Evolutionary conservation across 331 rosid species (phyloP).

Genomic region (Erythrophleum ivorense): DNA sequence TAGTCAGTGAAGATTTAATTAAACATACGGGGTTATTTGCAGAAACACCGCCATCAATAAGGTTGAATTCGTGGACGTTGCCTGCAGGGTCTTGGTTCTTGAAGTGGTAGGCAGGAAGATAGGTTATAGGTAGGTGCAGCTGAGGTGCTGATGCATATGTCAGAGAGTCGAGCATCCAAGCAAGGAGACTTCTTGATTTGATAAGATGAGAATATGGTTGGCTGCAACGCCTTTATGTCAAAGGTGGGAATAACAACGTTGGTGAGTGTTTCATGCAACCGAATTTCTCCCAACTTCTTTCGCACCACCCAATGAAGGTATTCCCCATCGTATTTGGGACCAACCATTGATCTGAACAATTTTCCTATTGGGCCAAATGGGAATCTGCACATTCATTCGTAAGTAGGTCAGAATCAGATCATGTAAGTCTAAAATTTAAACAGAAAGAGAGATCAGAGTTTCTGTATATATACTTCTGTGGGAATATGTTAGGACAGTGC

Average conservation of each 20-base stretch:
- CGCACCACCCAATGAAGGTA: constrained; percentile 27
- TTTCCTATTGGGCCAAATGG: not conserved
- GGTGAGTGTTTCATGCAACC: constrained; percentile 36
- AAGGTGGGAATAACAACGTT: constrained; percentile 47
- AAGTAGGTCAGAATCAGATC: not conserved
- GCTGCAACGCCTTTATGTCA: constrained; percentile 48
- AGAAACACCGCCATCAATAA: constrained; percentile 47
- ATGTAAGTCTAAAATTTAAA: not conserved
- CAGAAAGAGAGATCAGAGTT: not conserved
- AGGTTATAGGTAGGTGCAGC: constrained; percentile 54
- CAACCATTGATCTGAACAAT: not conserved
- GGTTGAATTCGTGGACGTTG: constrained; percentile 36
- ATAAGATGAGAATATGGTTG: constrained; percentile 44
- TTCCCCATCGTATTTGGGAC: constrained; percentile 36
- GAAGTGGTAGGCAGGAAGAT: constrained; percentile 39
- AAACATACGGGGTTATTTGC: constrained; percentile 50
- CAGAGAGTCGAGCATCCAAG: constrained; percentile 40
- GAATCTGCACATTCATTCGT: not conserved
- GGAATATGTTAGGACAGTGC: constrained; percentile 52
- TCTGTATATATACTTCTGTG: not conserved
- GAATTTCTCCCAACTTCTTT: constrained; percentile 27
- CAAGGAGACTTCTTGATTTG: constrained; percentile 12
- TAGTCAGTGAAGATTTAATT: not conserved
- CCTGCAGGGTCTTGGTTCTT: constrained; percentile 29
- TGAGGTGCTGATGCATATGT: constrained; percentile 44